A percentile compares a stretch with the other conserved stretches of the same genome.
phyloP scores from a whole-genome alignment of 257 asterid genomes.

The Fraxinus pennsylvanica region DNA sequence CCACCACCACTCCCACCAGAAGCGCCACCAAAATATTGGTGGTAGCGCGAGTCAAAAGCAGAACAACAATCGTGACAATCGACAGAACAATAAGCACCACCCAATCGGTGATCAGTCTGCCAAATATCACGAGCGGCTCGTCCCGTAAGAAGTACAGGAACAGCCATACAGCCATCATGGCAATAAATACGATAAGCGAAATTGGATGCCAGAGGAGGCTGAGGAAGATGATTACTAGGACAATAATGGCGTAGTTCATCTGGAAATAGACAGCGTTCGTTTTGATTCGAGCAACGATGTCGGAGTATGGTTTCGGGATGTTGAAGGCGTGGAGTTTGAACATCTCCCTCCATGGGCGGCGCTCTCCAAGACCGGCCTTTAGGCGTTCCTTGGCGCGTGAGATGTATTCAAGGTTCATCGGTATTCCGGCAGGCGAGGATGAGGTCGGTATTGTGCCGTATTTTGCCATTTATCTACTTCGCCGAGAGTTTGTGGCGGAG shows the following conservation, averaged over 20 bases:
- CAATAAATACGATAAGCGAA: constrained; percentile 45
- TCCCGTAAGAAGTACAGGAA: constrained; percentile 51
- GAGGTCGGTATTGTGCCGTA: constrained; percentile 57
- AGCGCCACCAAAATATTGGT: constrained; percentile 32
- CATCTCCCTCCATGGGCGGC: constrained; percentile 49
- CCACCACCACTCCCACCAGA: constrained; percentile 31
- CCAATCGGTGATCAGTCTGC: constrained; percentile 35
- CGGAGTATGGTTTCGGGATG: constrained; percentile 27
- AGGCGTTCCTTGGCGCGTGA: constrained; percentile 41
- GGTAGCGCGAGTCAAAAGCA: constrained; percentile 44
- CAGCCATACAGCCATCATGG: constrained; percentile 43
- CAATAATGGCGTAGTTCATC: constrained; percentile 46
- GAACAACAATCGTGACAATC: constrained; percentile 27
- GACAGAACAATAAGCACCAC: constrained; percentile 36
- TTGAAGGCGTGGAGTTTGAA: constrained; percentile 29
- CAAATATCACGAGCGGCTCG: constrained; percentile 35
- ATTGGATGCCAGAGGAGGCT: constrained; percentile 50
- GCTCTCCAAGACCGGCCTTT: constrained; percentile 37
- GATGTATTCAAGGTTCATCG: constrained; percentile 30
- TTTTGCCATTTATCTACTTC: constrained; percentile 31
- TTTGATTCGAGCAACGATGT: constrained; percentile 30
- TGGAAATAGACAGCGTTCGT: constrained; percentile 35
- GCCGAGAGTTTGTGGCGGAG: not conserved
- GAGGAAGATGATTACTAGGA: constrained; percentile 38
- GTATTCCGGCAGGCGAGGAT: constrained; percentile 29